Evolutionary conservation across 2,329 filamentous ascomycete species (phyloP).

Genomic region (Fusarium sarcochroum): DNA sequence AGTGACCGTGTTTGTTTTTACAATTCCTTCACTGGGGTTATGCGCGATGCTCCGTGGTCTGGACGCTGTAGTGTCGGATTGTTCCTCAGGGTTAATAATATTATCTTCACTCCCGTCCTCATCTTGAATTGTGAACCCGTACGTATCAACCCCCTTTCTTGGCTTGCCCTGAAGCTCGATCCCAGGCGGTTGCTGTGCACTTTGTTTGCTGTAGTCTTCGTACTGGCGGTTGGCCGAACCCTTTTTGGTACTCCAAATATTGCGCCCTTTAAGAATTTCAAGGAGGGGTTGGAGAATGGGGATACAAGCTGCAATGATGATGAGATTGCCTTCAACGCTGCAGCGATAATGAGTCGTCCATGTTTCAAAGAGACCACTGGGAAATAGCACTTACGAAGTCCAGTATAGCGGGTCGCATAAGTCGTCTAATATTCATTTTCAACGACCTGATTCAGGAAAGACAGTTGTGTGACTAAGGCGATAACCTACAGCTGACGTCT

Average conservation of each 20-base stretch:
- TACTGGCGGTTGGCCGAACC: background rate
- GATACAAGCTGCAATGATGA: constrained; percentile 51
- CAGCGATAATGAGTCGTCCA: background rate
- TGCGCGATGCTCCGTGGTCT: background rate
- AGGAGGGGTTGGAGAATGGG: constrained; percentile 49
- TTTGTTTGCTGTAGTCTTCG: constrained; percentile 10
- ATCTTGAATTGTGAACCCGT: constrained; percentile 3
- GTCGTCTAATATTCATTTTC: background rate
- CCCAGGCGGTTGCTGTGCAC: background rate
- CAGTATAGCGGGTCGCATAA: constrained; percentile 9
- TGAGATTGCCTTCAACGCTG: constrained; percentile 48
- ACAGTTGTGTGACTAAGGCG: background rate
- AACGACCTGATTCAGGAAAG: background rate
- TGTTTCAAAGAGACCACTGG: too few species aligned
- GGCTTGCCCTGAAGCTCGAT: constrained; percentile 11
- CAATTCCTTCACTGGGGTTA: background rate
- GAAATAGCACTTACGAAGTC: constrained; percentile 1
- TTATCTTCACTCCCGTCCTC: constrained; percentile 5
- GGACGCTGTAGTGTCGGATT: background rate
- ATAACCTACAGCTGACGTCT: constrained; percentile 6
- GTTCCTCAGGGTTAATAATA: constrained; percentile 1
- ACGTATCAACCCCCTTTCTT: constrained; percentile 1
- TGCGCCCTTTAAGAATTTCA: constrained; percentile 37
- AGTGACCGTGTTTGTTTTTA: background rate
- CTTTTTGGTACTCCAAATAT: constrained; percentile 3